Evolutionary conservation across 2,329 filamentous ascomycete genomes (phyloP).

Genomic region (Metarhizium brunneum): DNA sequence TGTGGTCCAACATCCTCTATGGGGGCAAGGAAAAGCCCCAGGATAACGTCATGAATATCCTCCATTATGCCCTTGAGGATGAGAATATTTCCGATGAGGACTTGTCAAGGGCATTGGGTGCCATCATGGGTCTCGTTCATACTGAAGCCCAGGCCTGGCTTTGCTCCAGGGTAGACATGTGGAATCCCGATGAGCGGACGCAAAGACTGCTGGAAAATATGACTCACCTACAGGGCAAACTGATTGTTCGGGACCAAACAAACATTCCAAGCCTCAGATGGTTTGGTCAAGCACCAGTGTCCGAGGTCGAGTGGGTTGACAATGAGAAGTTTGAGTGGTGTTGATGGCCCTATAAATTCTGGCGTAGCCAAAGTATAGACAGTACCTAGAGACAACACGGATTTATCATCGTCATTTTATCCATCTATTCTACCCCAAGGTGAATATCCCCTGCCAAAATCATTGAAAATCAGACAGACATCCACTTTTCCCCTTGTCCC

Average conservation of each 20-base stretch:
- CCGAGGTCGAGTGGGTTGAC: slow-evolving; percentile 58
- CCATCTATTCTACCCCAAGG: not conserved
- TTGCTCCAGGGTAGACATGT: slow-evolving; percentile 63
- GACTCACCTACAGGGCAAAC: slow-evolving; percentile 37
- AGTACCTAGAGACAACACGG: not conserved
- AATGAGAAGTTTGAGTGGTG: slow-evolving; percentile 78
- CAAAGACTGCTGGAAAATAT: slow-evolving; percentile 33
- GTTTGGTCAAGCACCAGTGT: slow-evolving; percentile 47
- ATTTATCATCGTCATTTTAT: slow-evolving; percentile 2
- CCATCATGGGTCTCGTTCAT: slow-evolving; percentile 58
- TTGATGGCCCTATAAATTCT: slow-evolving; percentile 24
- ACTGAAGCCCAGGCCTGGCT: slow-evolving; percentile 63
- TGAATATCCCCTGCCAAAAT: not conserved
- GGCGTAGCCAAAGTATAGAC: too few relatives aligned
- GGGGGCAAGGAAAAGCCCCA: slow-evolving; percentile 40
- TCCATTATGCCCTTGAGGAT: slow-evolving; percentile 60
- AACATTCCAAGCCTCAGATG: slow-evolving; percentile 66
- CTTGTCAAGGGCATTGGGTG: slow-evolving; percentile 44
- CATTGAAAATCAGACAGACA: not conserved
- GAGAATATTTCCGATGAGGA: slow-evolving; percentile 26
- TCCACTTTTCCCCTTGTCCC: not conserved
- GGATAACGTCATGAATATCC: slow-evolving; percentile 59
- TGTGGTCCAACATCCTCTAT: slow-evolving; percentile 63
- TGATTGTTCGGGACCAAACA: slow-evolving; percentile 49
- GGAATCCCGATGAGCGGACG: slow-evolving; percentile 63